phyloP scores from a whole-genome alignment of 139 green algal species.

The Chlamydomonas applanata region DNA sequence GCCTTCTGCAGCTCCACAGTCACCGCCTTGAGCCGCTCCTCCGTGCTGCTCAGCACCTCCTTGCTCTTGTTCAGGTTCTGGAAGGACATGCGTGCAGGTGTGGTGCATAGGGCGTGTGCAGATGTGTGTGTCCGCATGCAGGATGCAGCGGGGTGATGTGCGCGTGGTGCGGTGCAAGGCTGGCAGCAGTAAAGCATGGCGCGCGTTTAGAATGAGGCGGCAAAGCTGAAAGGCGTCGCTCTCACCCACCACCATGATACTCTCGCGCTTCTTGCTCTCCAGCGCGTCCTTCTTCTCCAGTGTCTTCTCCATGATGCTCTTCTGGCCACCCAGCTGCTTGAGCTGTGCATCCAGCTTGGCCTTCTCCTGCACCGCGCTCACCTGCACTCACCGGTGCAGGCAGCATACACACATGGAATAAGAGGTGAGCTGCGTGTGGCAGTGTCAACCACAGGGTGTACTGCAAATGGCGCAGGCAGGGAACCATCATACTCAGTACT shows the following conservation, averaged over 20 bases:
- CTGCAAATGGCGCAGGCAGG: too few species aligned
- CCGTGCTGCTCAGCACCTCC: slow-evolving; percentile 43
- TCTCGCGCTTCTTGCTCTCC: slow-evolving; percentile 78
- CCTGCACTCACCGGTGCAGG: too few species aligned
- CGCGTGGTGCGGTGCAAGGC: too few species aligned
- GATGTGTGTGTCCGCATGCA: neutral
- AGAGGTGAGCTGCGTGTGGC: too few species aligned
- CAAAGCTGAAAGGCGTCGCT: neutral
- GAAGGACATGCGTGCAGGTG: neutral
- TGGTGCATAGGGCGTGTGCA: neutral
- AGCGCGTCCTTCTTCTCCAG: slow-evolving; percentile 63
- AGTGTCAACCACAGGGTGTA: too few species aligned
- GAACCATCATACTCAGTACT: too few species aligned
- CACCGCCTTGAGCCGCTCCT: slow-evolving; percentile 43
- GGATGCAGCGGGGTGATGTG: too few species aligned
- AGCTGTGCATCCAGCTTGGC: slow-evolving; percentile 53
- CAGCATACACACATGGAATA: too few species aligned
- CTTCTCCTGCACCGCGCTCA: slow-evolving; percentile 30
- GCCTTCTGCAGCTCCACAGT: slow-evolving; percentile 43
- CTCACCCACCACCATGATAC: slow-evolving; percentile 66
- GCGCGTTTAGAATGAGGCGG: too few species aligned
- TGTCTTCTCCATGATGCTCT: slow-evolving; percentile 63
- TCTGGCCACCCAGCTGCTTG: slow-evolving; percentile 60
- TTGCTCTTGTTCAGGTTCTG: slow-evolving; percentile 67
- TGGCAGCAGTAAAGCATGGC: too few species aligned